Conservation (phyloP, 306 rosid genomes). For the Inga leiocalycina region DNA sequence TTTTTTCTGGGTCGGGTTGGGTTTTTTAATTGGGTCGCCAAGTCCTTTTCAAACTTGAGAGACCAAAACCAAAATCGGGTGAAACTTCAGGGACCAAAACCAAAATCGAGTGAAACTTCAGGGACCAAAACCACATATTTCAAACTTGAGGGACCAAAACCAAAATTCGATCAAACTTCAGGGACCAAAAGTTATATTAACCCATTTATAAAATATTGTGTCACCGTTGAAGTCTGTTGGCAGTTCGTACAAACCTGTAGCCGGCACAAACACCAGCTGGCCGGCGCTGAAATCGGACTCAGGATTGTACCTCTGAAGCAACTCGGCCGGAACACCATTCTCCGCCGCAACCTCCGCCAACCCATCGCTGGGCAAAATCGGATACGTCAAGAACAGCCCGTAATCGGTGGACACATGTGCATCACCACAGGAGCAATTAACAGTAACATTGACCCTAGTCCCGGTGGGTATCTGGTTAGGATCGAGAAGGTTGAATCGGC, state of each 20-base stretch:
- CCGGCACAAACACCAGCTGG: constrained; percentile 67
- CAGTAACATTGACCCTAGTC: constrained; percentile 48
- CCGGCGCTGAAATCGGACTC: constrained; percentile 44
- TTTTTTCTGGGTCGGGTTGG: too few relatives aligned
- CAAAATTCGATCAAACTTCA: too few relatives aligned
- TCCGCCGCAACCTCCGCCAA: constrained; percentile 41
- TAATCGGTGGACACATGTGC: constrained; percentile 51
- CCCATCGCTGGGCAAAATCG: constrained; percentile 36
- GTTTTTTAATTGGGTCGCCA: too few relatives aligned
- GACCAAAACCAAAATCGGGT: too few relatives aligned
- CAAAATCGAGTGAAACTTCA: too few relatives aligned
- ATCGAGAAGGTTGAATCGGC: constrained; percentile 37
- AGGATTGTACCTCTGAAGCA: constrained; percentile 53
- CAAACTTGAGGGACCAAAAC: too few relatives aligned
- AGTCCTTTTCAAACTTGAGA: too few relatives aligned
- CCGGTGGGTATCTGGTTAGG: constrained; percentile 4
- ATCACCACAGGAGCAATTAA: constrained; percentile 74
- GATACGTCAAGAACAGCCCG: constrained; percentile 60
- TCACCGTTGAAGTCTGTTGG: neutral
- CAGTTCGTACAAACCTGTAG: constrained; percentile 53
- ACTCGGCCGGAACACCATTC: constrained; percentile 38
- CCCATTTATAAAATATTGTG: neutral
- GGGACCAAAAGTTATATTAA: too few relatives aligned
- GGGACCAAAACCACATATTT: too few relatives aligned
- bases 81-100: too few relatives aligned